A percentile compares a stretch with the other conserved stretches of the same genome.
These are phyloP conservation scores for Hondaea fermentalgiana DNA, from an alignment of 108 stramenopile genomes.

Conservation along the genomic window DNA sequence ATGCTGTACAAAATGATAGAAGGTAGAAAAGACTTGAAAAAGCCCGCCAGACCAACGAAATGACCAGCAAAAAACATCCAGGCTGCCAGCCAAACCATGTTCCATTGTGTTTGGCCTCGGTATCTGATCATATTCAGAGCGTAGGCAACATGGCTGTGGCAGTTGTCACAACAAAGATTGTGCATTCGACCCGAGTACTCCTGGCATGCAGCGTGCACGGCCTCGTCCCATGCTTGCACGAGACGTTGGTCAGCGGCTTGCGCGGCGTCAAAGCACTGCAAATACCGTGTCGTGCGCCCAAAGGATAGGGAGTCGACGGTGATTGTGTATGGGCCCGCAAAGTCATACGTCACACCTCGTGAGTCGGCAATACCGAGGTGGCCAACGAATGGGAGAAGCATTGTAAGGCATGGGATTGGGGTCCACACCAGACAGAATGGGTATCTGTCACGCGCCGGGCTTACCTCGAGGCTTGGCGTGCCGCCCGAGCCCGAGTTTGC, in stretches of 20 bases:
- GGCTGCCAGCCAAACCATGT: conserved; percentile 86
- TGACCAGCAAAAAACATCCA: conserved; percentile 73
- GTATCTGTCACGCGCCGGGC: background rate
- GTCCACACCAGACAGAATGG: conserved; percentile 65
- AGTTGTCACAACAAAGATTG: conserved; percentile 92
- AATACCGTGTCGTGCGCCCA: conserved; percentile 38
- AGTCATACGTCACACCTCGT: conserved; percentile 75
- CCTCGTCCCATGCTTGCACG: conserved; percentile 62
- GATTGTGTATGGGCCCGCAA: conserved; percentile 84
- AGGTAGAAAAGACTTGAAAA: background rate
- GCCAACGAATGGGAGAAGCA: conserved; percentile 80
- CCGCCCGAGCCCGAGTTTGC: no score
- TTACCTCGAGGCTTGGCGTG: background rate
- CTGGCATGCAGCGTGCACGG: conserved; percentile 66
- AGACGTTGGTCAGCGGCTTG: background rate
- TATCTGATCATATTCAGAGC: conserved; percentile 73
- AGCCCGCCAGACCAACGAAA: conserved; percentile 38
- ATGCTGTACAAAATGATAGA: background rate
- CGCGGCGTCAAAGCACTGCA: conserved; percentile 32
- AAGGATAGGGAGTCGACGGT: conserved; percentile 56
- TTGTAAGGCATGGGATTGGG: conserved; percentile 79
- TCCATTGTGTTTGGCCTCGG: conserved; percentile 62
- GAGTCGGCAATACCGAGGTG: conserved; percentile 88
- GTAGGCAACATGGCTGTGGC: conserved; percentile 88
- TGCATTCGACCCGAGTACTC: conserved; percentile 81